Base-by-base conservation (phyloP, 1,139 yeast species). In the Kurtzmaniella natalensis region DNA sequence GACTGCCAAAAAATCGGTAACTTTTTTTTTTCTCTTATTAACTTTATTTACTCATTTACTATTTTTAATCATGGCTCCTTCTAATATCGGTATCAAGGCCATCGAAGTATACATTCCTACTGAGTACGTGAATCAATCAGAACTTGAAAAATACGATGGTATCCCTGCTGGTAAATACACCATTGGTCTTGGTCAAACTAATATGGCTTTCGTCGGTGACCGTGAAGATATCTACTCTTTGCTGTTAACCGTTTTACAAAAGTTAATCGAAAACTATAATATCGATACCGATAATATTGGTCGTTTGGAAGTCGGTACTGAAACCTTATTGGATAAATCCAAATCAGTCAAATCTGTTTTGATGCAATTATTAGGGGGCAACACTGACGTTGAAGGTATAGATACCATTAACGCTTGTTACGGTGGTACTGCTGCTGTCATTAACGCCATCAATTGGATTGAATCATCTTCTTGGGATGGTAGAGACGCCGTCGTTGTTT, bases 391-490 rank as follows among this genome's bases (percentile, higher is more conserved):
- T 48, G 99, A 94, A 67, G 99, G 99, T 63, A 71, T 94, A 45
- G 99, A 94, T 65, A 88, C 95, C 46, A 61, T 89, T 51, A 94
- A 94, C 61, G 99, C 99, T 29, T 94, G 99, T 69, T 94, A 94
- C 64, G 98, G 98, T 59, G 99, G 97, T 60, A 92, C 98, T 47
- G 80, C 84, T 51, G 97, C 98, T 15, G 76, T 94, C 28, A 81
- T 94, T 70, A 92, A 89, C 68, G 79, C 96, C 18, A 60, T 92
- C 57, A 89, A 88, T 75, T 94, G 98, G 98, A 66, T 94, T 50
- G 96, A 92, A 65, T 87, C 96, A 22, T 80, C 89, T 23, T 75
- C 92, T 31, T 94, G 98, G 98, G 98, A 94, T 57, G 99, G 99
- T 45, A 80, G 98, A 64, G 89, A 92, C 55, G 98, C 98, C 40